Evolutionary conservation across 2,329 filamentous ascomycete genomes (phyloP).

Genomic region (Penicillium glabrum): DNA sequence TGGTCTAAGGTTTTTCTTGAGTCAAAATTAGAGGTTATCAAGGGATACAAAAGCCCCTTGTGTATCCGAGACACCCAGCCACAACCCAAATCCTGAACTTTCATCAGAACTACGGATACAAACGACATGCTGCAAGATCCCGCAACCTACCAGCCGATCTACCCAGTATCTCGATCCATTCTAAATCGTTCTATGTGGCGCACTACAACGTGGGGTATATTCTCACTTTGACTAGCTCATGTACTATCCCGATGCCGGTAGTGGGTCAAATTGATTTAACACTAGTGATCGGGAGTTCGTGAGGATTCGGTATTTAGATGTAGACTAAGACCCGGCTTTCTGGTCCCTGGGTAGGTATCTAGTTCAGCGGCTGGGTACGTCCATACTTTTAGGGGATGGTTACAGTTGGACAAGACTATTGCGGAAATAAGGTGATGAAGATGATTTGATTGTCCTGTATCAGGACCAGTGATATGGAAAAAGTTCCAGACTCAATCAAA

Average conservation of each 20-base stretch:
- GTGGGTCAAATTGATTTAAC: background rate
- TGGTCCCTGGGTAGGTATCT: background rate
- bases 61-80: background rate
- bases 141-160: background rate
- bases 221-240: background rate
- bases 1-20: background rate
- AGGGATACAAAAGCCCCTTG: background rate
- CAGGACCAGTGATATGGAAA: background rate
- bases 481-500: slow-evolving; percentile 9
- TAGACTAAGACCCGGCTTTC: background rate
- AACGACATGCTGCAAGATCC: background rate
- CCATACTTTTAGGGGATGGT: too few relatives aligned
- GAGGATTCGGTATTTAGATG: background rate
- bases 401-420: background rate
- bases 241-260: background rate
- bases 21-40: background rate
- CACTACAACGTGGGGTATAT: background rate
- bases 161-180: background rate
- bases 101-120: background rate
- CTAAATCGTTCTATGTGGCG: background rate
- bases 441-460: slow-evolving; percentile 1
- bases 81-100: background rate
- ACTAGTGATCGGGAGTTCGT: background rate
- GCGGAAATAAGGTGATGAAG: background rate
- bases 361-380: too few relatives aligned